Conservation (phyloP, 495 filamentous ascomycete genomes). For the Talaromyces nanjingensis region DNA sequence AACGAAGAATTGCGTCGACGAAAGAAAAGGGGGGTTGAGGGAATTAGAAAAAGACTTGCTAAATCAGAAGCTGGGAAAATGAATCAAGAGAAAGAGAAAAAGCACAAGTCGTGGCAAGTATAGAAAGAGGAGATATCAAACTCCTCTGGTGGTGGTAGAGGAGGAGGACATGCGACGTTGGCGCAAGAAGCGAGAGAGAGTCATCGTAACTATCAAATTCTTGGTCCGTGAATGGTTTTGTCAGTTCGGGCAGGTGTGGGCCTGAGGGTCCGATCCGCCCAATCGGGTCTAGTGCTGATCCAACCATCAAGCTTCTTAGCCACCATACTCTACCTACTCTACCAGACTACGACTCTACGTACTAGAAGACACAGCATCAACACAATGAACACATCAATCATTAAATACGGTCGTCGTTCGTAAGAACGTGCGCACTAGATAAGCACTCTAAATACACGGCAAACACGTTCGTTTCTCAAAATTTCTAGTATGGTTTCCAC, state of each 20-base stretch:
- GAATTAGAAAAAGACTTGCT: background rate
- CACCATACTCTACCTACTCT: too few species aligned
- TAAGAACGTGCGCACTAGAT: background rate
- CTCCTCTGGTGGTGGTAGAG: background rate
- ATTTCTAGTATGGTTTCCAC: constrained; percentile 3
- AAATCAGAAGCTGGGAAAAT: background rate
- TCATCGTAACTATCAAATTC: background rate
- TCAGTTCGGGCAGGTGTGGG: constrained; percentile 5
- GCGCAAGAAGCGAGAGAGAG: constrained; percentile 4
- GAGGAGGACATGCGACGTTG: constrained; percentile 2
- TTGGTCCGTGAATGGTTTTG: background rate
- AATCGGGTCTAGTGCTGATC: background rate
- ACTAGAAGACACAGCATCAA: background rate
- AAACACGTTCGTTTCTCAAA: constrained; percentile 5
- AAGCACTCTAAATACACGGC: constrained; percentile 1
- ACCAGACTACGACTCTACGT: too few species aligned
- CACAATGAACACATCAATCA: background rate
- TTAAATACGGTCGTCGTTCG: background rate
- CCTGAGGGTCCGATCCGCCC: background rate
- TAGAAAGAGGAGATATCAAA: background rate
- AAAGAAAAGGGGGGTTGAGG: background rate
- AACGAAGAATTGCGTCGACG: background rate
- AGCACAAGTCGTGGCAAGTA: background rate
- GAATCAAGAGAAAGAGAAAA: background rate
- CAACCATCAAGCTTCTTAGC: background rate